Evolutionary conservation across 208 protist species (phyloP), one percentile per base, ranked within the genome.

Genomic region (Jaenimonas drosophilae): DNA sequence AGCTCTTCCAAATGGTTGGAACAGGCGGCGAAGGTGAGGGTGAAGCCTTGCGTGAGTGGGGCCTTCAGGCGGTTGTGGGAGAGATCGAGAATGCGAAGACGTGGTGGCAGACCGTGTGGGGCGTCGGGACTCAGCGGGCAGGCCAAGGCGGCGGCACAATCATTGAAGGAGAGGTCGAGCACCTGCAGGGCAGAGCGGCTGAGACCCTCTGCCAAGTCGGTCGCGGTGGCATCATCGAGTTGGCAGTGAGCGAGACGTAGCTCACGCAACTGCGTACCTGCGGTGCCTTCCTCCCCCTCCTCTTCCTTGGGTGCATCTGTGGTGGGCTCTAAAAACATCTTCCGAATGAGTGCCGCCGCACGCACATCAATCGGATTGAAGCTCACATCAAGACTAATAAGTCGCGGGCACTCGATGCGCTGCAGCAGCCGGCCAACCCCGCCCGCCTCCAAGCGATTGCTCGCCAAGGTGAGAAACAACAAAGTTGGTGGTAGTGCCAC

Each of bases 161-260:
- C 52, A 63, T 80, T 88, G 45, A 61, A 37, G 9, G 68, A 50
- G 1, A 81, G 0, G 32, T 69, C 62, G 17, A 73, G 21, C 25
- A 66, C 45, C 20, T 54, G 12, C 3, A 77, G 55, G 19, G 23
- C 30, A 7, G 54, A 37, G 3, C 17, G 9, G 43, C 54, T 41
- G 17, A 81, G 36, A 12, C 49, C 63, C 26, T 62, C 58, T 14
- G 52, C 63, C 19, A 78, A 24, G 17, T 55, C 41, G 19, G 57
- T 41, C 4, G 57, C 59, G 4, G 60, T 55, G 1, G 45, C 33
- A 39, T 78, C 70, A 49, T 78, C 54, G 21, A 78, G 43, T 19
- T 59, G 50, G 31, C 64, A 69, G 28, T 53, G 45, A 38, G 39
- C 34, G 14, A 78, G 26, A 4, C 49, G 26, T 28, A 78, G 42